Base-by-base conservation (phyloP, 805 yeast species). In the Candida piceae region DNA sequence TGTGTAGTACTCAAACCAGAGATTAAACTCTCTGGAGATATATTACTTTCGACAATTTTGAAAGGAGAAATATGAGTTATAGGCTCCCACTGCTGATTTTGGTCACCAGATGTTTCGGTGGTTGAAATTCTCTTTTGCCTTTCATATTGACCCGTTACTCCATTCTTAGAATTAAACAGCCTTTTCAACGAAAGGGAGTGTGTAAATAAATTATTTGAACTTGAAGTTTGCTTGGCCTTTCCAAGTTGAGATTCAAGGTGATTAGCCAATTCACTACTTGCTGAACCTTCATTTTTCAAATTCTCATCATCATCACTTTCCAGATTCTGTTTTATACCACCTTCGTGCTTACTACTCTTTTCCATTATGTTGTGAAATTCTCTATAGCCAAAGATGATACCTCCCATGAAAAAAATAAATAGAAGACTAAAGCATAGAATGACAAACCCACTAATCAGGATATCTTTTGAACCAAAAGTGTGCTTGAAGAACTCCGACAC, bases 1-100 rank as follows among this genome's bases (percentile, higher is more conserved):
- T 24, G 13, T 33, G 18, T 16, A 9, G 17, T 17, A 21, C 15
- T 16, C 11, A 18, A 9, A 4, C 7, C 16, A 6, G 22, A 4
- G 6, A 15, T 22, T 29, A 15, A 18, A 23, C 33, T 24, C 11
- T 24, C 20, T 6, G 52, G 45, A 3, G 49, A 43, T 18, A 40
- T 32, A 7, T 38, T 40, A 12, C 33, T 42, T 17, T 40, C 40
- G 9, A 49, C 49, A 7, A 49, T 27, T 17, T 43, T 42, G 18
- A 47, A 42, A n/a, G 53, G 53, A 12, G 53, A 47, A 11, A 47
- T 20, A 19, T 39, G 39, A 2, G 38, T 26, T 19, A 34, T 27
- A 4, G 46, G 42, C 22, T 37, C 44, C 48, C 46, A 45, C n/a
- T n/a, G n/a, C n/a, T n/a, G n/a, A n/a, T n/a, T n/a, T n/a, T n/a